phyloP scores from a whole-genome alignment of 2,329 filamentous ascomycete genomes.

The Cladosporium austrohemisphaericum region DNA sequence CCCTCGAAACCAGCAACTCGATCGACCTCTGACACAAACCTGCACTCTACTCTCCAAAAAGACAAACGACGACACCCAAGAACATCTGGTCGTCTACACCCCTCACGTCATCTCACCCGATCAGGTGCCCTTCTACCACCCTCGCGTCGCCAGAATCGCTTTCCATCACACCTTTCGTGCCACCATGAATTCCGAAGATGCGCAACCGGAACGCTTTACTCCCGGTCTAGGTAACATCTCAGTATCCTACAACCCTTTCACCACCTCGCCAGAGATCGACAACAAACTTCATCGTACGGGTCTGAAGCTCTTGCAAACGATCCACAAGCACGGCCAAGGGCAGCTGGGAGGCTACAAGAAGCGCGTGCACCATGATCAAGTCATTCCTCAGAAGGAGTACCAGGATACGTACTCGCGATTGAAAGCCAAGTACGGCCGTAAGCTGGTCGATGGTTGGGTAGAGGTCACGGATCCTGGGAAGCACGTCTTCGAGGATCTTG shows the following conservation, averaged over 20 bases:
- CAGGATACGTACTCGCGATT: slow-evolving; percentile 79
- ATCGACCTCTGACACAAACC: slow-evolving; percentile 74
- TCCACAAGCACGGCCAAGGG: slow-evolving; percentile 72
- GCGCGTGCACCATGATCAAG: slow-evolving; percentile 74
- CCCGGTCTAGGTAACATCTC: slow-evolving; percentile 42
- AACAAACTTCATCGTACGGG: slow-evolving; percentile 59
- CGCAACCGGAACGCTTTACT: slow-evolving; percentile 19
- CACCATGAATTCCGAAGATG: background rate
- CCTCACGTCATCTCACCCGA: slow-evolving; percentile 63
- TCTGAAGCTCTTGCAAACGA: slow-evolving; percentile 62
- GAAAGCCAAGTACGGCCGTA: slow-evolving; percentile 72
- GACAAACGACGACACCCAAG: slow-evolving; percentile 32
- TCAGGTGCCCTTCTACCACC: slow-evolving; percentile 84
- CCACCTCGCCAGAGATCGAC: slow-evolving; percentile 13
- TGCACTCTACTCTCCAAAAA: slow-evolving; percentile 60
- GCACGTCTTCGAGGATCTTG: slow-evolving; percentile 91
- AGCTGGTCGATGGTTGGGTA: slow-evolving; percentile 71
- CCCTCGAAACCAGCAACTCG: slow-evolving; percentile 74
- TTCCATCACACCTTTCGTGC: slow-evolving; percentile 67
- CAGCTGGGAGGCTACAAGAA: slow-evolving; percentile 67
- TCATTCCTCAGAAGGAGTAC: slow-evolving; percentile 71
- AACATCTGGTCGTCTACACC: slow-evolving; percentile 68
- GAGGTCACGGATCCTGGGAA: slow-evolving; percentile 85
- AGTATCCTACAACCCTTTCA: slow-evolving; percentile 50
- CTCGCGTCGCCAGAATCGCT: slow-evolving; percentile 67